Conservation (phyloP, 2,329 filamentous ascomycete species). For the Alternaria sp. region DNA sequence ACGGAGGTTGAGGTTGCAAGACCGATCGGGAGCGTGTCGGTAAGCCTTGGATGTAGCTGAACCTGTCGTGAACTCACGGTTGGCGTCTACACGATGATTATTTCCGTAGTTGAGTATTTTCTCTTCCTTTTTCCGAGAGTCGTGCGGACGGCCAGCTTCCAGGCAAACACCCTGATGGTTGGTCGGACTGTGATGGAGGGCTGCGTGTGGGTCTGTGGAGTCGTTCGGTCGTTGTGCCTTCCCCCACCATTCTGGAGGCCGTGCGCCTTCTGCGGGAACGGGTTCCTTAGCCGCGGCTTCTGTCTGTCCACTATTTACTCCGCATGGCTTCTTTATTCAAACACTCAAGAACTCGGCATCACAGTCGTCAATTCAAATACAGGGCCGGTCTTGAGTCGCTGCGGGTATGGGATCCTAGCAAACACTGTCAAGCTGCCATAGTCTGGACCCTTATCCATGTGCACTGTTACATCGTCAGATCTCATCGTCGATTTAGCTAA, state of each 20-base stretch:
- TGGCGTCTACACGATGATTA: not conserved
- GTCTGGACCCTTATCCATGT: not conserved
- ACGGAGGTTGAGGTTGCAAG: constrained; percentile 33
- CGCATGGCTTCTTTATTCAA: not conserved
- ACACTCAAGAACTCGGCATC: not conserved
- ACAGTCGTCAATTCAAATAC: not conserved
- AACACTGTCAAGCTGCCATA: not conserved
- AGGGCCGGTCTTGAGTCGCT: not conserved
- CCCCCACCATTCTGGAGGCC: constrained; percentile 25
- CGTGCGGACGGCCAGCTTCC: constrained; percentile 2
- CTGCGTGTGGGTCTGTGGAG: constrained; percentile 15
- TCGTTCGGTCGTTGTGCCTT: constrained; percentile 16
- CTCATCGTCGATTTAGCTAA: constrained; percentile 7
- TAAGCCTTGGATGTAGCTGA: constrained; percentile 15
- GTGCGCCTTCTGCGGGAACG: constrained; percentile 23
- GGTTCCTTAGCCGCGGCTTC: constrained; percentile 13
- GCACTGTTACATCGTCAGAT: constrained; percentile 12
- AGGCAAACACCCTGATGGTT: constrained; percentile 26
- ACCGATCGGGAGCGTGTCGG: constrained; percentile 29
- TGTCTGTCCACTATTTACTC: constrained; percentile 5
- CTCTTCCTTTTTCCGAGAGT: not conserved
- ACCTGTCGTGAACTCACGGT: constrained; percentile 14
- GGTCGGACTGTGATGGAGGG: constrained; percentile 17
- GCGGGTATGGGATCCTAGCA: not conserved
- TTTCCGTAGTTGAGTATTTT: not conserved